These are phyloP conservation scores for Diplodia mutila DNA, from an alignment of 2,329 filamentous ascomycete genomes.

Conservation along the genomic window DNA sequence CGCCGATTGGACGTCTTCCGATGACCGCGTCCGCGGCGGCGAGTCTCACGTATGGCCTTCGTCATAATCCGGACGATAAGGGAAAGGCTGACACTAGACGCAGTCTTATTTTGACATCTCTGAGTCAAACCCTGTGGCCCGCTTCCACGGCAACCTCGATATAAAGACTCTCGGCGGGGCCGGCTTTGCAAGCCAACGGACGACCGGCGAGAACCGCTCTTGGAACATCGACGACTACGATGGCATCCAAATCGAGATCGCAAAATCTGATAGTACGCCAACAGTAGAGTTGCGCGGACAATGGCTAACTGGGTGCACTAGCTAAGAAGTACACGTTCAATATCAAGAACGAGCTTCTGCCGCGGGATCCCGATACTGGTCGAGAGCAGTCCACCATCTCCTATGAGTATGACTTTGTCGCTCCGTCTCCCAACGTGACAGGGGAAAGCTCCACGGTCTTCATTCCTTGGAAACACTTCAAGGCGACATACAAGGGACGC, in stretches of 20 bases:
- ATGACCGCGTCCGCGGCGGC: slow-evolving; percentile 79
- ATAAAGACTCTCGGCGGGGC: slow-evolving; percentile 76
- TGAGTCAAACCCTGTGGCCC: slow-evolving; percentile 43
- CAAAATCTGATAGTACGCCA: slow-evolving; percentile 55
- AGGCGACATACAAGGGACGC: slow-evolving; percentile 73
- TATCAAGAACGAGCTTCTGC: slow-evolving; percentile 70
- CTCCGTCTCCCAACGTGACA: slow-evolving; percentile 17
- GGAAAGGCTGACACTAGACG: neutral
- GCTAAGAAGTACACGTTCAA: slow-evolving; percentile 72
- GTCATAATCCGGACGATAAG: neutral
- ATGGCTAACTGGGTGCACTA: slow-evolving; percentile 26
- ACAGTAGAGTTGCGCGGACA: neutral
- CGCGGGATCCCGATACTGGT: slow-evolving; percentile 61
- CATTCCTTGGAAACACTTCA: slow-evolving; percentile 67
- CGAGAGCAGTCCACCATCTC: slow-evolving; percentile 72
- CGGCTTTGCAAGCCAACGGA: slow-evolving; percentile 80
- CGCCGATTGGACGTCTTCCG: slow-evolving; percentile 68
- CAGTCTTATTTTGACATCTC: slow-evolving; percentile 54
- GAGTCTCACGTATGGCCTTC: slow-evolving; percentile 56
- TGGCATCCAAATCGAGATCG: slow-evolving; percentile 62
- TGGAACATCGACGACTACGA: slow-evolving; percentile 69
- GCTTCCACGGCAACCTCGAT: slow-evolving; percentile 72
- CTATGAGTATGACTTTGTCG: slow-evolving; percentile 72
- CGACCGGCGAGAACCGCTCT: slow-evolving; percentile 56
- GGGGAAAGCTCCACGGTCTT: slow-evolving; percentile 48